Evolutionary conservation across 202 grass and related monocot species (phyloP), one percentile per base, ranked within the genome.

Genomic region (Schoenoplectus triqueter): DNA sequence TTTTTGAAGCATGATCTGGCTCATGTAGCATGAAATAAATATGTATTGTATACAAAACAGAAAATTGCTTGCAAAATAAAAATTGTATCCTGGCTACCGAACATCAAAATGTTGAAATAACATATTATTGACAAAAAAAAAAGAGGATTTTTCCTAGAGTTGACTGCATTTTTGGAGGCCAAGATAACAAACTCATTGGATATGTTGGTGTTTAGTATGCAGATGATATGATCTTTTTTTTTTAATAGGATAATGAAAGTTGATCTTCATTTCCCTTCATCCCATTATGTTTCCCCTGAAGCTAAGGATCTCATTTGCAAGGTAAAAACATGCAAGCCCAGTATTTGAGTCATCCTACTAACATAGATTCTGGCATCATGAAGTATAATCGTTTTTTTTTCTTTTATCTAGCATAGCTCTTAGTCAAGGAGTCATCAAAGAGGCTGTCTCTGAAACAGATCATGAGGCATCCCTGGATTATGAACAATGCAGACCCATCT

Each of bases 361-460:
- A 14, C 18, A 70, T 84, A 88, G 69, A 70, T 66, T 46, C 67
- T 45, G n/a, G 78, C 8, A 85, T 10, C 52, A 31, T 22, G 13
- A 39, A 62, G 17, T 63, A n/a, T 59, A 7, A n/a, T 64, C 47
- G 9, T 81, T 63, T 44, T 75, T 31, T 13, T 20, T 81, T 49
- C 22, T 7, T 81, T 7, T 91, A 77, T 21, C 77, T 44, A 69
- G 81, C 86, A 68, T 70, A 98, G 93, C 93, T 98, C 62, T 88
- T 98, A 39, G 95, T 95, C 78, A 98, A 98, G 88, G 95, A 98
- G 73, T 92, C 95, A 63, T 89, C 85, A 84, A 98, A 95, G 88
- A 91, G 96, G 63, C 88, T 95, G 17, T 94, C 88, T 73, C 76
- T 98, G 80, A 63, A 92, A 42, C 91, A 98, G 78, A 92, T 98